A percentile compares a stretch with the other conserved stretches of the same genome.
These are phyloP conservation scores for Neurospora sp. DNA, from an alignment of 495 filamentous ascomycete genomes.

Conservation along the genomic window DNA sequence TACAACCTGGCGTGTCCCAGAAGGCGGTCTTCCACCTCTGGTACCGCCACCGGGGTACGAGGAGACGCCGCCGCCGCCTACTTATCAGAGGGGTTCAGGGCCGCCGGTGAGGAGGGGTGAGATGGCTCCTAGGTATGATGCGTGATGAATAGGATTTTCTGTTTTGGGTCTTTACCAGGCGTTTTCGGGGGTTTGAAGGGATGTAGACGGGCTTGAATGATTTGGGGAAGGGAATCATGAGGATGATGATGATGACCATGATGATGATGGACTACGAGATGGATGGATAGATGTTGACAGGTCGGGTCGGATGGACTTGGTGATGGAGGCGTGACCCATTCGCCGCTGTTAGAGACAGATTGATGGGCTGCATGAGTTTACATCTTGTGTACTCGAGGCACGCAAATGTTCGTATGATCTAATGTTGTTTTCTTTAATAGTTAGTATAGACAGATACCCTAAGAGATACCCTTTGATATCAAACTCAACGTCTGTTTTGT, in stretches of 20 bases:
- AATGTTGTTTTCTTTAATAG: not conserved
- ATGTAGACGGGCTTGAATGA: no score
- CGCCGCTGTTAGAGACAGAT: not conserved
- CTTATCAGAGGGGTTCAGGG: not conserved
- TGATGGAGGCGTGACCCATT: not conserved
- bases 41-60: not conserved
- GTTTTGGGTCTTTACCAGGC: not conserved
- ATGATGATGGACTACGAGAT: not conserved
- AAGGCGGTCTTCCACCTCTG: not conserved
- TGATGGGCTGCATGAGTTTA: no score
- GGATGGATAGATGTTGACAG: no score
- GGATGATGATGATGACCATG: not conserved
- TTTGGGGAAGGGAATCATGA: no score
- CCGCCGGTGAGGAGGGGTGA: not conserved
- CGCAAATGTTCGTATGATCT: not conserved
- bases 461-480: not conserved
- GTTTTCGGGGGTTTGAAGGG: no score
- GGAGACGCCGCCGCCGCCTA: not conserved
- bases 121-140: not conserved
- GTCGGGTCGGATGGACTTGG: not conserved
- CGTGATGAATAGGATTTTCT: not conserved
- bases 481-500: no score
- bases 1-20: no score
- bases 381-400: no score
- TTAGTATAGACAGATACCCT: not conserved